A percentile compares a stretch with the other conserved stretches of the same genome.
These are phyloP conservation scores for Diaporthe aspalathi DNA, from an alignment of 2,329 filamentous ascomycete genomes.

Conservation along the genomic window DNA sequence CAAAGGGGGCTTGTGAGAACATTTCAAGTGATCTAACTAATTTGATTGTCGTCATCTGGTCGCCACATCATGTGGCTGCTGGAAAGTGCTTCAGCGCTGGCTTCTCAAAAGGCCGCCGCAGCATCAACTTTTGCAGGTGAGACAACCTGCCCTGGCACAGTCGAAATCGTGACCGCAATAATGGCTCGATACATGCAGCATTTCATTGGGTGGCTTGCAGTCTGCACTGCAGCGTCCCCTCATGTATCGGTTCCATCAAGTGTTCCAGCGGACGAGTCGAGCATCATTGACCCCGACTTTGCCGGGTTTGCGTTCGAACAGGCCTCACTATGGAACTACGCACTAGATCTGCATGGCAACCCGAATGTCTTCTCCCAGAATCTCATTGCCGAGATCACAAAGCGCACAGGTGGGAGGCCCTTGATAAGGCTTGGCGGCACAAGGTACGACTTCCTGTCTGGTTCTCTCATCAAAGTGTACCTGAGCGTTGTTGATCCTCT, in stretches of 20 bases:
- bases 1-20: constrained; percentile 5
- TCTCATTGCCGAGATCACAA: constrained; percentile 49
- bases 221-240: constrained; percentile 31
- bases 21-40: constrained; percentile 13
- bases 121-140: background rate
- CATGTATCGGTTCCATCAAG: constrained; percentile 35
- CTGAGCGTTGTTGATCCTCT: background rate
- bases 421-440: constrained; percentile 52
- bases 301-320: constrained; percentile 50
- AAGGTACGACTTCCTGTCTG: constrained; percentile 15
- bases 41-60: constrained; percentile 21
- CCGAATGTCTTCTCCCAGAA: constrained; percentile 50
- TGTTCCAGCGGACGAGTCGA: constrained; percentile 34
- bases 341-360: constrained; percentile 47
- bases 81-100: constrained; percentile 19
- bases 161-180: constrained; percentile 25
- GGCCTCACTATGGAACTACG: constrained; percentile 50
- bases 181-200: constrained; percentile 35
- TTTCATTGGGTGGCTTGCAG: constrained; percentile 32
- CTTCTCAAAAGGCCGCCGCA: background rate
- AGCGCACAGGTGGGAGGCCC: constrained; percentile 49
- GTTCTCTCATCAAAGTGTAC: background rate
- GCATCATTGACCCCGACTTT: constrained; percentile 43
- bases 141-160: background rate
- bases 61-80: constrained; percentile 31